Conservation (phyloP, 2,329 filamentous ascomycete genomes). For the Phaeomoniella chlamydospora region DNA sequence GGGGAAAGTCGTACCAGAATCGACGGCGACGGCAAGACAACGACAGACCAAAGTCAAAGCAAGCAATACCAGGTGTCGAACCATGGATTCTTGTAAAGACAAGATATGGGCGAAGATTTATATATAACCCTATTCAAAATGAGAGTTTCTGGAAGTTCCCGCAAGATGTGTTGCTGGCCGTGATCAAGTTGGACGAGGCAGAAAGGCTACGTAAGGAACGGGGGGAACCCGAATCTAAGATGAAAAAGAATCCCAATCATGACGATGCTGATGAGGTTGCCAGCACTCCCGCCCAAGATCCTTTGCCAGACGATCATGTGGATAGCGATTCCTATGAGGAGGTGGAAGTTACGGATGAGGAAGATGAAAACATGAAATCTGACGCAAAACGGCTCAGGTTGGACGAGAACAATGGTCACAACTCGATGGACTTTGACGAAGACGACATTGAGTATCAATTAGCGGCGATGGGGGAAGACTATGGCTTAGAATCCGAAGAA, state of each 20-base stretch:
- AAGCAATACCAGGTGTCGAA: slow-evolving; percentile 63
- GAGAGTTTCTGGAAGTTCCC: slow-evolving; percentile 94
- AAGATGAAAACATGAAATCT: slow-evolving; percentile 32
- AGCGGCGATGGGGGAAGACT: slow-evolving; percentile 76
- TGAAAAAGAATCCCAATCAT: slow-evolving; percentile 4
- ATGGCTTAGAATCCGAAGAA: slow-evolving; percentile 62
- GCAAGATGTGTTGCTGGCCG: slow-evolving; percentile 64
- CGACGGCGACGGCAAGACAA: slow-evolving; percentile 58
- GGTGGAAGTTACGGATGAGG: slow-evolving; percentile 54
- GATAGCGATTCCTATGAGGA: slow-evolving; percentile 66
- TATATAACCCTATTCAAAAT: slow-evolving; percentile 73
- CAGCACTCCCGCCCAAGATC: too few relatives aligned
- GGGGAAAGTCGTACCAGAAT: slow-evolving; percentile 41
- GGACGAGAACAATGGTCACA: slow-evolving; percentile 32
- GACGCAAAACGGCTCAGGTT: slow-evolving; percentile 35
- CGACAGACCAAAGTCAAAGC: slow-evolving; percentile 59
- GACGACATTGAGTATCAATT: slow-evolving; percentile 90
- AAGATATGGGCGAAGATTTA: slow-evolving; percentile 76
- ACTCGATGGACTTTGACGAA: slow-evolving; percentile 69
- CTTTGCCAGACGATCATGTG: slow-evolving; percentile 10
- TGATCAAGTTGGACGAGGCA: slow-evolving; percentile 42
- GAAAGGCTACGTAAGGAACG: slow-evolving; percentile 46
- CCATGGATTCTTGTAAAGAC: slow-evolving; percentile 92
- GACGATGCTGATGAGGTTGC: slow-evolving; percentile 4
- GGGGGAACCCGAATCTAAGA: slow-evolving; percentile 26